phyloP scores from a whole-genome alignment of 164 flowering plant genomes.

The Stephania japonica region DNA sequence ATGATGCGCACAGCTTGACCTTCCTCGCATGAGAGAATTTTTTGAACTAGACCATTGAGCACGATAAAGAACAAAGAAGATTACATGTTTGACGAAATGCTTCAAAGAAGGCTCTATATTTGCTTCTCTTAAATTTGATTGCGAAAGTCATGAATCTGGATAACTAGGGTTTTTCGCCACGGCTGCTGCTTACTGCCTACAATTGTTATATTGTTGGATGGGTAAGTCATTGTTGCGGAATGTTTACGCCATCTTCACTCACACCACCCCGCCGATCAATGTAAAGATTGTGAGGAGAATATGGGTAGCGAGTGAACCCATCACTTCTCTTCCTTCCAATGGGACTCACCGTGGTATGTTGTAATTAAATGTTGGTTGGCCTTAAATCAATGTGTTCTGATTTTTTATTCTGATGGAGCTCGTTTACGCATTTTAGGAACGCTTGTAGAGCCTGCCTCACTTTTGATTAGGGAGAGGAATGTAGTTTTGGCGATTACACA shows the following conservation, averaged over 20 bases:
- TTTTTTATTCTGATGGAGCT: neutral
- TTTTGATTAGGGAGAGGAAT: neutral
- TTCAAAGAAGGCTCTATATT: too few species aligned
- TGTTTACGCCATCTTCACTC: constrained; percentile 5
- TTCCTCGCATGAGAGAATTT: too few species aligned
- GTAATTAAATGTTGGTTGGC: neutral
- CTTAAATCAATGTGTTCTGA: neutral
- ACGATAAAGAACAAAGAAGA: too few species aligned
- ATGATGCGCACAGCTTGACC: too few species aligned
- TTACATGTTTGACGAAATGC: too few species aligned
- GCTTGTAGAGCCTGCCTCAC: neutral
- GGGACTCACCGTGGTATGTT: neutral
- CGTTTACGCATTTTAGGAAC: constrained; percentile 7
- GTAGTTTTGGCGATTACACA: neutral
- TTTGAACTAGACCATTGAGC: too few species aligned
- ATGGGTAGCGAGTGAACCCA: constrained; percentile 6
- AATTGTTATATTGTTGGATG: constrained; percentile 5
- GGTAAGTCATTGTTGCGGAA: constrained; percentile 8
- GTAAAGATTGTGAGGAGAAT: constrained; percentile 1
- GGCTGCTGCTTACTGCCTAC: too few species aligned
- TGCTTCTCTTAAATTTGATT: too few species aligned
- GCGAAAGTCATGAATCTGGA: too few species aligned
- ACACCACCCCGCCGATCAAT: neutral
- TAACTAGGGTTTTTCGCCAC: too few species aligned
- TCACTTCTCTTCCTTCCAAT: neutral